Percentiles rank a stretch among this genome's conserved stretches.
Evolutionary conservation across 129 eudicot genomes (phyloP).

Genomic region (Lactuca saligna): DNA sequence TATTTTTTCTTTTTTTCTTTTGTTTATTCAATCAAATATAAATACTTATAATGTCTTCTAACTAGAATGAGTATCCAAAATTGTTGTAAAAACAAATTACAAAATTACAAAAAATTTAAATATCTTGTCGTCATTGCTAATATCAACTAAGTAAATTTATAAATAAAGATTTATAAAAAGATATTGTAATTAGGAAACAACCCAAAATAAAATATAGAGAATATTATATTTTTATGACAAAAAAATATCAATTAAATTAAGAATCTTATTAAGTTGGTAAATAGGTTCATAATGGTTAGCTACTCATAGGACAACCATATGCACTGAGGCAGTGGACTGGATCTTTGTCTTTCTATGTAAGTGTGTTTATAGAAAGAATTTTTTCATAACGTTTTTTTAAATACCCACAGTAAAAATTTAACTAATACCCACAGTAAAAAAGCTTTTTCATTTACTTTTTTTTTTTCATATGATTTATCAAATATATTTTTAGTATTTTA

Average conservation of each 20-base stretch:
- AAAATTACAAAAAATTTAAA: not conserved
- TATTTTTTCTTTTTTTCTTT: too few species aligned
- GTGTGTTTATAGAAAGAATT: not conserved
- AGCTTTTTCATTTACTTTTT: too few species aligned
- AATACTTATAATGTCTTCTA: too few species aligned
- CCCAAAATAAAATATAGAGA: not conserved
- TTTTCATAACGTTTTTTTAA: too few species aligned
- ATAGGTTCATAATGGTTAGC: conserved; percentile 15
- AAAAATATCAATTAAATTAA: not conserved
- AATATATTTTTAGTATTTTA: too few species aligned
- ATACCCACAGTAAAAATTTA: too few species aligned
- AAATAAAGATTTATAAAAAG: not conserved
- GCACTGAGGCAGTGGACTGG: conserved; percentile 29
- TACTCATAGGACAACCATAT: conserved; percentile 25
- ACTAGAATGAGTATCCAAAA: not conserved
- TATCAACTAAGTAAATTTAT: not conserved
- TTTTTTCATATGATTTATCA: too few species aligned
- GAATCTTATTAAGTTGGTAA: conserved; percentile 31
- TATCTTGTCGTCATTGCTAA: not conserved
- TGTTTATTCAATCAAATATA: too few species aligned
- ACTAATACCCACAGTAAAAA: too few species aligned
- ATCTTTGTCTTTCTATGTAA: conserved; percentile 37
- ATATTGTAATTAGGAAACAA: not conserved
- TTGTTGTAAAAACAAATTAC: not conserved
- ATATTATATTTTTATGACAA: not conserved